Conservation (phyloP, 371 early-diverging fungal species). For the Saksenaea oblongispora region DNA sequence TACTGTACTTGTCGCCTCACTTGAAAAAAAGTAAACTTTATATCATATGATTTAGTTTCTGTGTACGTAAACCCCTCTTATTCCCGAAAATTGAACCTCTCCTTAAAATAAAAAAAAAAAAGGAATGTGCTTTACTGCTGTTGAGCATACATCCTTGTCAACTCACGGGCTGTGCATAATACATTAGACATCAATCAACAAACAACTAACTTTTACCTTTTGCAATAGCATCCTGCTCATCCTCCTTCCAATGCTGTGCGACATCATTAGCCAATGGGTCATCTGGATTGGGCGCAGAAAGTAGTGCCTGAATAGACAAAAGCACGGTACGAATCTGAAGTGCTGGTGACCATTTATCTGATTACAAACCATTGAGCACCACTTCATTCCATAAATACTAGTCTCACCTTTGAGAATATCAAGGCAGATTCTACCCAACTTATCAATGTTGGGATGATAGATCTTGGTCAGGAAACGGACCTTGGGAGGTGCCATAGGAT, state of each 20-base stretch:
- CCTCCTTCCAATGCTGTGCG: conserved; percentile 96
- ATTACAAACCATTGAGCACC: neutral
- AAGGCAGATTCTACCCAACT: conserved; percentile 95
- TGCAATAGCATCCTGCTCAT: conserved; percentile 87
- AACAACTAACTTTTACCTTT: conserved; percentile 58
- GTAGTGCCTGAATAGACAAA: conserved; percentile 95
- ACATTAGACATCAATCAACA: neutral
- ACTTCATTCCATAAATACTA: neutral
- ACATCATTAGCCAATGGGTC: conserved; percentile 97
- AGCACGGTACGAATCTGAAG: conserved; percentile 96
- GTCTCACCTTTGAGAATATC: conserved; percentile 93
- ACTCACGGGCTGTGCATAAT: neutral
- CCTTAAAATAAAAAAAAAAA: too few relatives aligned
- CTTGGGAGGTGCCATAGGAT: conserved; percentile 98
- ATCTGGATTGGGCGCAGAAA: conserved; percentile 96
- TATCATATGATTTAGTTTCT: too few relatives aligned
- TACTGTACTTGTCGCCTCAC: too few relatives aligned
- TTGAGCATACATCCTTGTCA: too few relatives aligned
- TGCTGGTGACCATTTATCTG: conserved; percentile 98
- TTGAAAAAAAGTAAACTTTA: too few relatives aligned
- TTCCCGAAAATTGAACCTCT: too few relatives aligned
- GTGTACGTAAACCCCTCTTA: too few relatives aligned
- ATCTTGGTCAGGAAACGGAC: conserved; percentile 96
- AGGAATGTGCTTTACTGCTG: too few relatives aligned
- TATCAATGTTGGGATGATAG: conserved; percentile 99